Conservation (phyloP, 2,329 filamentous ascomycete species). For the Tympanopsis confertula region DNA sequence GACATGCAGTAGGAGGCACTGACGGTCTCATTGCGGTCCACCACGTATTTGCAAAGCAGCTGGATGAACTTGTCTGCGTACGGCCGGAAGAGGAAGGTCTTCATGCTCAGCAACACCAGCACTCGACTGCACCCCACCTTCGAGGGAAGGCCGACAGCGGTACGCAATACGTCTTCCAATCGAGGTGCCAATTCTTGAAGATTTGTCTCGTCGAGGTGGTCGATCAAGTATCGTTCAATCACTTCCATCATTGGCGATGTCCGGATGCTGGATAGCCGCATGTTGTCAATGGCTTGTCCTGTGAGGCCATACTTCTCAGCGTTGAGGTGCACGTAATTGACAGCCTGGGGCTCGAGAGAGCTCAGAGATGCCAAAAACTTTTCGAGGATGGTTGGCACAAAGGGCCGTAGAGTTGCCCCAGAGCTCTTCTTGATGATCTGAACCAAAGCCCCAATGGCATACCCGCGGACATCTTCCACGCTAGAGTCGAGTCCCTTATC, state of each 20-base stretch:
- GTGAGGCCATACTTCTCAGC: conserved; percentile 65
- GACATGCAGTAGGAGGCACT: conserved; percentile 79
- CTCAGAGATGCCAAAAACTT: conserved; percentile 73
- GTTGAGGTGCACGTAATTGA: conserved; percentile 89
- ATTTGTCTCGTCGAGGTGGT: conserved; percentile 63
- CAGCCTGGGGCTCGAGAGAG: conserved; percentile 74
- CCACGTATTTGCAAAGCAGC: conserved; percentile 66
- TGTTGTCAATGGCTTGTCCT: conserved; percentile 76
- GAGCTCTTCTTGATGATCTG: conserved; percentile 76
- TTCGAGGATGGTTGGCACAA: conserved; percentile 71
- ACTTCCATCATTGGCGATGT: conserved; percentile 85
- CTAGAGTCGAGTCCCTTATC: conserved; percentile 80
- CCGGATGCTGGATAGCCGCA: conserved; percentile 70
- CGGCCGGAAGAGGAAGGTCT: conserved; percentile 61
- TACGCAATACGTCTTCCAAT: conserved; percentile 71
- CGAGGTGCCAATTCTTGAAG: conserved; percentile 59
- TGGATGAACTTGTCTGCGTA: conserved; percentile 68
- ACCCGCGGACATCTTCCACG: conserved; percentile 75
- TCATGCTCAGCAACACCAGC: conserved; percentile 72
- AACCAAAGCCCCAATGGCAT: conserved; percentile 72
- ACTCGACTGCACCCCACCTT: conserved; percentile 86
- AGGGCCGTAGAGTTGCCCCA: conserved; percentile 65
- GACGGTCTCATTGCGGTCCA: conserved; percentile 90
- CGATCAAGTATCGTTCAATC: conserved; percentile 77
- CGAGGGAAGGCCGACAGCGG: conserved; percentile 78